Percentiles rank a stretch among this genome's conserved stretches.
Evolutionary conservation across 2,329 filamentous ascomycete species (phyloP).

Genomic region (Fusarium gaditjirri): DNA sequence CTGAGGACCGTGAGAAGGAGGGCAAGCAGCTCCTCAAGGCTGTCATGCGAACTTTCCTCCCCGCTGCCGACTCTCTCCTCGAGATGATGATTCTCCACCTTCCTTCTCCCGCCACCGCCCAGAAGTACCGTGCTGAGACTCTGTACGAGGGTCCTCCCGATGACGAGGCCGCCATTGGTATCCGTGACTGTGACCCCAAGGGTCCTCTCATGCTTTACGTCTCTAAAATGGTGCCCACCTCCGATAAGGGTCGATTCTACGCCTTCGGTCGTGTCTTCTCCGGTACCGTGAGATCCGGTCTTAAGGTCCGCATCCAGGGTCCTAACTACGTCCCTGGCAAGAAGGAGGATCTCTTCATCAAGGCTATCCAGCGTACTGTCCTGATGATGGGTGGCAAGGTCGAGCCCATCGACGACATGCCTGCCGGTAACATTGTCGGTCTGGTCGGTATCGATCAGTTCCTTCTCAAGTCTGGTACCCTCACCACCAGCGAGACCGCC

Average conservation of each 20-base stretch:
- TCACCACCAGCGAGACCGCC: conserved; percentile 95
- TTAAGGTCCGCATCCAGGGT: conserved; percentile 99
- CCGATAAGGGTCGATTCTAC: conserved; percentile 99
- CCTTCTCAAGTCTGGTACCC: conserved; percentile 99
- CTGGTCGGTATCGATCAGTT: conserved; percentile 99
- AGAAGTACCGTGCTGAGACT: conserved; percentile 98
- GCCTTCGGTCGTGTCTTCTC: conserved; percentile 99
- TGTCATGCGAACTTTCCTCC: conserved; percentile 98
- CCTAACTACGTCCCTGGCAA: conserved; percentile 98
- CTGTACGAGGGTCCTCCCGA: conserved; percentile 97
- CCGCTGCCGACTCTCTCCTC: conserved; percentile 95
- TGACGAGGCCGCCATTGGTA: conserved; percentile 92
- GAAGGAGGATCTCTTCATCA: conserved; percentile 99
- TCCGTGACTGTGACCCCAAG: conserved; percentile 98
- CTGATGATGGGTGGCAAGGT: conserved; percentile 99
- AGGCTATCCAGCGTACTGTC: conserved; percentile 99
- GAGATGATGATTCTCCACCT: conserved; percentile 99
- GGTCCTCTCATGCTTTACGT: conserved; percentile 99
- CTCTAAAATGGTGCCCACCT: conserved; percentile 99
- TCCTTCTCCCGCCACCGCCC: conserved; percentile 93
- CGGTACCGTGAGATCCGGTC: conserved; percentile 95
- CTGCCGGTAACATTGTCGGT: conserved; percentile 99
- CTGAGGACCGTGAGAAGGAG: conserved; percentile 91
- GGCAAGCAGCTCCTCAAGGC: conserved; percentile 98
- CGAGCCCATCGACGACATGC: conserved; percentile 98